Conservation (phyloP, 768 basidiomycete genomes). For the Rhizopogon rudus region DNA sequence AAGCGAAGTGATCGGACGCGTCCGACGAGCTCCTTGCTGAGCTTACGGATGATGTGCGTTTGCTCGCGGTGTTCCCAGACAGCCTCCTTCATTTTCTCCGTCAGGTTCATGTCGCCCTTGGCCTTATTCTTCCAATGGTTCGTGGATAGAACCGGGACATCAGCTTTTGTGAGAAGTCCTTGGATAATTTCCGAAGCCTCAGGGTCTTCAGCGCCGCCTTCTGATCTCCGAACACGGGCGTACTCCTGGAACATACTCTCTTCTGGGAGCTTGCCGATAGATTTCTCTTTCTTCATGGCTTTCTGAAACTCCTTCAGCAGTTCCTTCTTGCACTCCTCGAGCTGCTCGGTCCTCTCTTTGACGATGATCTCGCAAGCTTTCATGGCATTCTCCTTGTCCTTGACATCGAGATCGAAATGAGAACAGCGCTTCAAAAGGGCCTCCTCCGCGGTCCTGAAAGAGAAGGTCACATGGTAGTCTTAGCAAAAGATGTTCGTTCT, state of each 20-base stretch:
- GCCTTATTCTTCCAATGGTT: slow-evolving; percentile 32
- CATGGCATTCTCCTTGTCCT: slow-evolving; percentile 68
- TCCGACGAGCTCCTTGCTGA: slow-evolving; percentile 86
- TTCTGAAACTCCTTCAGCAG: slow-evolving; percentile 60
- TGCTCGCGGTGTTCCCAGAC: slow-evolving; percentile 84
- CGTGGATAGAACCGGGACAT: slow-evolving; percentile 33
- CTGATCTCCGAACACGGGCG: slow-evolving; percentile 60
- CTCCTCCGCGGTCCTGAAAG: slow-evolving; percentile 75
- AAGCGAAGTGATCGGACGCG: slow-evolving; percentile 88
- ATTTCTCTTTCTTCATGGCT: slow-evolving; percentile 65
- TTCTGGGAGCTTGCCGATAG: slow-evolving; percentile 52
- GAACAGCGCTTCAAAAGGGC: slow-evolving; percentile 93
- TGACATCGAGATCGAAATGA: slow-evolving; percentile 86
- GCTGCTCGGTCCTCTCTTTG: slow-evolving; percentile 70
- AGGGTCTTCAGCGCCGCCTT: slow-evolving; percentile 69
- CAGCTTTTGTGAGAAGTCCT: slow-evolving; percentile 57
- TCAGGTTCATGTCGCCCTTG: slow-evolving; percentile 53
- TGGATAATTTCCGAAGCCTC: slow-evolving; percentile 65
- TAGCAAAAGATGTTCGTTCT: slow-evolving; percentile 4
- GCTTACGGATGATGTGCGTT: slow-evolving; percentile 77
- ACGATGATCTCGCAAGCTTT: slow-evolving; percentile 93
- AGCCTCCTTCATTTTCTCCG: slow-evolving; percentile 52
- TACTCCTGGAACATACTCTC: slow-evolving; percentile 82
- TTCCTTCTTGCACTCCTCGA: slow-evolving; percentile 74
- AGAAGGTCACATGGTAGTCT: not conserved